phyloP scores from a whole-genome alignment of 192 early-diverging fungal genomes.

The Coemansia sp. region DNA sequence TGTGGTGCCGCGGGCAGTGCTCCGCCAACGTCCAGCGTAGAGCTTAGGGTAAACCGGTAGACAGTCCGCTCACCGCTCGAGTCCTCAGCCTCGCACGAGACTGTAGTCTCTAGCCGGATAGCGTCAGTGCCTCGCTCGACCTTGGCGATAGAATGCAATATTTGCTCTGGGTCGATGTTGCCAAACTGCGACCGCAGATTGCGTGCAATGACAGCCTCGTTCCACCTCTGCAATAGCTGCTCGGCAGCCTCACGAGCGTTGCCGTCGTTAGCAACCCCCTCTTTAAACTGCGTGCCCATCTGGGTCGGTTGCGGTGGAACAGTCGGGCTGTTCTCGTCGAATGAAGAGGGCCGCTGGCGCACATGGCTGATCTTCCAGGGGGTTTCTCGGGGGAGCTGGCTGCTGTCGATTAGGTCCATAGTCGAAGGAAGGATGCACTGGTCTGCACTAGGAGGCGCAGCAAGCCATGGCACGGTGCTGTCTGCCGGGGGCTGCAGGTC shows the following conservation, averaged over 20 bases:
- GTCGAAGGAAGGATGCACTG: slow-evolving; percentile 11
- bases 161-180: slow-evolving; percentile 8
- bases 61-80: slow-evolving; percentile 49
- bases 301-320: slow-evolving; percentile 7
- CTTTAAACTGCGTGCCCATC: slow-evolving; percentile 47
- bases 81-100: slow-evolving; percentile 50
- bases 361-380: slow-evolving; percentile 54
- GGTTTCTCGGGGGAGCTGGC: slow-evolving; percentile 40
- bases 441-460: not conserved
- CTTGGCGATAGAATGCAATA: slow-evolving; percentile 22
- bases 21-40: slow-evolving; percentile 48
- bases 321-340: not conserved
- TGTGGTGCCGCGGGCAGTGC: slow-evolving; percentile 3
- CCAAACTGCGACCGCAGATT: slow-evolving; percentile 23
- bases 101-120: slow-evolving; percentile 47
- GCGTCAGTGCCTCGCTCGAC: slow-evolving; percentile 44
- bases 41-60: slow-evolving; percentile 51
- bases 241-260: slow-evolving; percentile 49
- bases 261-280: slow-evolving; percentile 42
- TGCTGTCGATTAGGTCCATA: slow-evolving; percentile 49
- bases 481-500: not conserved
- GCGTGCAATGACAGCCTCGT: slow-evolving; percentile 45
- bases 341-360: slow-evolving; percentile 25
- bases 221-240: slow-evolving; percentile 47
- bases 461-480: not conserved